These are phyloP conservation scores for Erucastrum elatum DNA, from an alignment of 345 rosid species.

Conservation along the genomic window DNA sequence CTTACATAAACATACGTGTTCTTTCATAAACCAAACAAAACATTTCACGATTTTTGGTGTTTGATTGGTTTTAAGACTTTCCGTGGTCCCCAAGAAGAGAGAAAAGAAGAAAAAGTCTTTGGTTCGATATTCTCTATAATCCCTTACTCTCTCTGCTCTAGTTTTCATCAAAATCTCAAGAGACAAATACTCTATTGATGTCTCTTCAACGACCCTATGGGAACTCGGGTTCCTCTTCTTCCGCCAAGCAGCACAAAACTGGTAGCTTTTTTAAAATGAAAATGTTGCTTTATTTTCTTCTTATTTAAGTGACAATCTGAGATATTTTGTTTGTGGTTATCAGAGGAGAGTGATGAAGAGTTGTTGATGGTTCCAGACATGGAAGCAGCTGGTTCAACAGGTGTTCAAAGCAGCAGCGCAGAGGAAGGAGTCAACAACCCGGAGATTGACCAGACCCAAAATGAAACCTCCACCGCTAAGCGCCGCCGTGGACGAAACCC, in stretches of 20 bases:
- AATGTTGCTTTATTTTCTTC: background rate
- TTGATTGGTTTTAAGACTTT: conserved; percentile 7
- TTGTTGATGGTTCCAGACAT: conserved; percentile 58
- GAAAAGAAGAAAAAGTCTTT: background rate
- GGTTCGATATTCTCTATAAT: conserved; percentile 23
- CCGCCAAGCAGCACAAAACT: conserved; percentile 27
- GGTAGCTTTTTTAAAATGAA: background rate
- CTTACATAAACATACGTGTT: conserved; percentile 34
- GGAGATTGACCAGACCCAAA: background rate
- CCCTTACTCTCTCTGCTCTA: conserved; percentile 11
- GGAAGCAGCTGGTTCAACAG: conserved; percentile 45
- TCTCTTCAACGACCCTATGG: conserved; percentile 41
- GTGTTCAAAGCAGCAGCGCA: conserved; percentile 1
- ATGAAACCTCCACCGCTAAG: background rate
- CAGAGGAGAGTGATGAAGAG: conserved; percentile 53
- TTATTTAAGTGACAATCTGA: background rate
- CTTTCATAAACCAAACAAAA: conserved; percentile 31
- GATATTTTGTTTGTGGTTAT: background rate
- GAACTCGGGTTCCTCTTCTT: conserved; percentile 31
- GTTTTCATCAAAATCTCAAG: background rate
- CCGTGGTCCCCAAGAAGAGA: conserved; percentile 21
- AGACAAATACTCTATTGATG: conserved; percentile 16
- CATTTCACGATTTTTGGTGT: background rate
- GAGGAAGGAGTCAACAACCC: background rate
- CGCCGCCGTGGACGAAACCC: background rate